Evolutionary conservation across 768 basidiomycete genomes (phyloP).

Genomic region (Boletus insuetus): DNA sequence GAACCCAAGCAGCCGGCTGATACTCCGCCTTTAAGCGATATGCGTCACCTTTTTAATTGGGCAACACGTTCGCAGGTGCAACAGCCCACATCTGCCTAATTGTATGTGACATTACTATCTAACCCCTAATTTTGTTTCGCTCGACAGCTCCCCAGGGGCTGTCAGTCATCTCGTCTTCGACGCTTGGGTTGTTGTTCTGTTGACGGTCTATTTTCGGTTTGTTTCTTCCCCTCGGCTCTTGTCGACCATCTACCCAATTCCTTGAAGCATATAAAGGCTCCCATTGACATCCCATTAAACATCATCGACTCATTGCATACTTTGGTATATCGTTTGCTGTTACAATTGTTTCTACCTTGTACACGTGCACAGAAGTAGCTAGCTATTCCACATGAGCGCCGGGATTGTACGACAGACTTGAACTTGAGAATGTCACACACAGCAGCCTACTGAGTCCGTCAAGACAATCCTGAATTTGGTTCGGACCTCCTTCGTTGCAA

Average conservation of each 20-base stretch:
- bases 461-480: no score
- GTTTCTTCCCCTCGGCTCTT: conserved; percentile 12
- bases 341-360: conserved; percentile 27
- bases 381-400: conserved; percentile 11
- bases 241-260: conserved; percentile 28
- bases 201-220: conserved; percentile 30
- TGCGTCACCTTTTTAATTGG: conserved; percentile 81
- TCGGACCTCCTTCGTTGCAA: neutral
- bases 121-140: conserved; percentile 1
- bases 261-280: conserved; percentile 14
- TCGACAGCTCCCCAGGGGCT: neutral
- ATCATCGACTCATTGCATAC: conserved; percentile 26
- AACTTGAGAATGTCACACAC: neutral
- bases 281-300: conserved; percentile 25
- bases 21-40: conserved; percentile 57
- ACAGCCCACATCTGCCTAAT: conserved; percentile 37
- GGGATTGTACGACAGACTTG: neutral
- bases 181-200: conserved; percentile 22
- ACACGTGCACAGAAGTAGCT: conserved; percentile 25
- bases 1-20: conserved; percentile 83
- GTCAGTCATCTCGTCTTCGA: conserved; percentile 18
- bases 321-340: conserved; percentile 32
- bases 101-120: conserved; percentile 19
- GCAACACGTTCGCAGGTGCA: conserved; percentile 56
- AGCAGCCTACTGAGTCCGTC: no score